A percentile compares a stretch with the other conserved stretches of the same genome.
Conservation (phyloP, 176 grass and related monocot species). For the Oryza meyeriana region DNA sequence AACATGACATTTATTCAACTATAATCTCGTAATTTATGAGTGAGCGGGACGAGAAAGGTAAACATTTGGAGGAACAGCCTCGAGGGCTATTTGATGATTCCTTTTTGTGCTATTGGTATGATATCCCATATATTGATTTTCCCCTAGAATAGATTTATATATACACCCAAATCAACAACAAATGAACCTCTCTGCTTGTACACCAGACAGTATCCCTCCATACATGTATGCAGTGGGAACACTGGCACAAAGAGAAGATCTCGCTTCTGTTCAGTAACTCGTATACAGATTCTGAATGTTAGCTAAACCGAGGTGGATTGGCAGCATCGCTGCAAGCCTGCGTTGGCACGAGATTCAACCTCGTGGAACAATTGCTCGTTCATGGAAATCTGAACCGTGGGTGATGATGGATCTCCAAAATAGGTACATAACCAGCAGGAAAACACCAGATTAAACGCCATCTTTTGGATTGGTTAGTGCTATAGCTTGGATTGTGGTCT, state of each 20-base stretch:
- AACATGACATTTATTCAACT: not conserved
- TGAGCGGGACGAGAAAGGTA: not conserved
- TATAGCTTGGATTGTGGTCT: constrained; percentile 73
- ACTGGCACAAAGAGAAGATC: not conserved
- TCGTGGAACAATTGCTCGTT: not conserved
- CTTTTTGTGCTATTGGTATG: not conserved
- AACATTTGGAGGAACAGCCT: not conserved
- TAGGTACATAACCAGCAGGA: constrained; percentile 20
- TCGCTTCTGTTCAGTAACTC: not conserved
- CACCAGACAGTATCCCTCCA: constrained; percentile 4
- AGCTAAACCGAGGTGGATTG: constrained; percentile 10
- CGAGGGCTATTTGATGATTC: not conserved
- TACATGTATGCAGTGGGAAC: constrained; percentile 3
- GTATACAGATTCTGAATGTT: constrained; percentile 20
- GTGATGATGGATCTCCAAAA: constrained; percentile 3
- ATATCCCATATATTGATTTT: not conserved
- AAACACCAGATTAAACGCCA: constrained; percentile 4
- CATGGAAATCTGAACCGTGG: not conserved
- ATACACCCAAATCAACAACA: constrained; percentile 32
- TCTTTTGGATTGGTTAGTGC: constrained; percentile 4
- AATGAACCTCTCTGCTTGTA: constrained; percentile 18
- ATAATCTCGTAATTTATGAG: not conserved
- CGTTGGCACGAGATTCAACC: not conserved
- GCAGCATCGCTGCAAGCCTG: not conserved
- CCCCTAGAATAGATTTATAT: constrained; percentile 42